A percentile compares a stretch with the other conserved stretches of the same genome.
Conservation (phyloP, 2,329 filamentous ascomycete species). For the Albophoma yamanashiensis region DNA sequence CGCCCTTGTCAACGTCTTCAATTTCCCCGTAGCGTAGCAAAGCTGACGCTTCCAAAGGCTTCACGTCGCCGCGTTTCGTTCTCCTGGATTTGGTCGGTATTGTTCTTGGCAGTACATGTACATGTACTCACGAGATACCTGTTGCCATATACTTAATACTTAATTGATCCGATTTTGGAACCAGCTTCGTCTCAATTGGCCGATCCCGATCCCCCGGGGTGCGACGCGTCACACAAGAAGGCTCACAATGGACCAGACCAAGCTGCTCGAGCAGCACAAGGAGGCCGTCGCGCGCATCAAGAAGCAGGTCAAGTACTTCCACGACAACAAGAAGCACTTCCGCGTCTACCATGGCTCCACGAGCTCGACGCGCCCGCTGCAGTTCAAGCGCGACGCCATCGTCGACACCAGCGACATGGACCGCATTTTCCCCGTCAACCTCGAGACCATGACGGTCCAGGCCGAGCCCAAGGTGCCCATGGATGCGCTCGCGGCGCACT, state of each 20-base stretch:
- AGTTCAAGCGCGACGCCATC: conserved; percentile 25
- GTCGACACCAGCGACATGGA: conserved; percentile 44
- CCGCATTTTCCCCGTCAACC: conserved; percentile 42
- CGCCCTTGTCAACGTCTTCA: background rate
- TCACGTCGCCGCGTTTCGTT: background rate
- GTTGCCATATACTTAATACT: background rate
- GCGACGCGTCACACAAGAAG: too few relatives aligned
- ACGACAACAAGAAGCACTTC: conserved; percentile 31
- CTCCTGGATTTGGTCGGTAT: background rate
- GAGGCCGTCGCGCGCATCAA: conserved; percentile 14
- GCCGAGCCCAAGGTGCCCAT: conserved; percentile 50
- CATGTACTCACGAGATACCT: background rate
- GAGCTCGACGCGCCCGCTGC: conserved; percentile 43
- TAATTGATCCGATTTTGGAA: background rate
- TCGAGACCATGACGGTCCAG: conserved; percentile 32
- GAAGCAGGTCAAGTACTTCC: conserved; percentile 15
- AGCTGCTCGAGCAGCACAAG: conserved; percentile 16
- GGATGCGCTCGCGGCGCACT: conserved; percentile 41
- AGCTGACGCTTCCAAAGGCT: too few relatives aligned
- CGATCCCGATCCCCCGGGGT: background rate
- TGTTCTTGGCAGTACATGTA: background rate
- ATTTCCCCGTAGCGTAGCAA: background rate
- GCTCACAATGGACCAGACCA: conserved; percentile 1
- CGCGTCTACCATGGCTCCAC: conserved; percentile 52
- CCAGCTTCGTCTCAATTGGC: background rate